These are phyloP conservation scores for Leucaena leucocephala DNA, from an alignment of 306 rosid genomes.

Conservation along the genomic window DNA sequence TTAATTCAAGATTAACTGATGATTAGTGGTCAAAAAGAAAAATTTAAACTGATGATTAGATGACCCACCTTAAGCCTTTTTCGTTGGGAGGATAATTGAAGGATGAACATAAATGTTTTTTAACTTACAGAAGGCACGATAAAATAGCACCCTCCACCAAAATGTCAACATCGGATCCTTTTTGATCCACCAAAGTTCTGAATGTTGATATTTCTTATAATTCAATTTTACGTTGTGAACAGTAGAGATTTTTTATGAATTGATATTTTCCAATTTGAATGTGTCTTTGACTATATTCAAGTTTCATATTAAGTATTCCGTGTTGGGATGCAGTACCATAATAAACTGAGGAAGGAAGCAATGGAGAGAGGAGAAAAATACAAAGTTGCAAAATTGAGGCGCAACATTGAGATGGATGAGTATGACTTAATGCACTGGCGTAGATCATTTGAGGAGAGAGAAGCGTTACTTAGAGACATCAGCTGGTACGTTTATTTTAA, in stretches of 20 bases:
- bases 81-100: background rate
- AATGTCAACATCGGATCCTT: constrained; percentile 18
- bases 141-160: background rate
- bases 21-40: constrained; percentile 8
- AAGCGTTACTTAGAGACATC: constrained; percentile 89
- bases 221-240: background rate
- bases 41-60: constrained; percentile 17
- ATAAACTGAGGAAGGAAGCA: constrained; percentile 62
- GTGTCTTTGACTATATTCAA: constrained; percentile 12
- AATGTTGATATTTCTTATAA: background rate
- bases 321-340: constrained; percentile 53
- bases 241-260: background rate
- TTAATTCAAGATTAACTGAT: constrained; percentile 24
- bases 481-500: constrained; percentile 61
- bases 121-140: constrained; percentile 5
- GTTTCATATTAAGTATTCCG: background rate
- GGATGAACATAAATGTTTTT: constrained; percentile 5
- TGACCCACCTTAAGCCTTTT: constrained; percentile 8
- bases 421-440: constrained; percentile 93
- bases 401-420: constrained; percentile 92
- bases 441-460: constrained; percentile 91
- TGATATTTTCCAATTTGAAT: constrained; percentile 20
- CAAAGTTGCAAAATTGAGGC: constrained; percentile 67
- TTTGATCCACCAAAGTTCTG: constrained; percentile 1
- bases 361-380: constrained; percentile 76